Evolutionary conservation across 305 asterid species (phyloP).

Genomic region (Fraxinus angustifolia): DNA sequence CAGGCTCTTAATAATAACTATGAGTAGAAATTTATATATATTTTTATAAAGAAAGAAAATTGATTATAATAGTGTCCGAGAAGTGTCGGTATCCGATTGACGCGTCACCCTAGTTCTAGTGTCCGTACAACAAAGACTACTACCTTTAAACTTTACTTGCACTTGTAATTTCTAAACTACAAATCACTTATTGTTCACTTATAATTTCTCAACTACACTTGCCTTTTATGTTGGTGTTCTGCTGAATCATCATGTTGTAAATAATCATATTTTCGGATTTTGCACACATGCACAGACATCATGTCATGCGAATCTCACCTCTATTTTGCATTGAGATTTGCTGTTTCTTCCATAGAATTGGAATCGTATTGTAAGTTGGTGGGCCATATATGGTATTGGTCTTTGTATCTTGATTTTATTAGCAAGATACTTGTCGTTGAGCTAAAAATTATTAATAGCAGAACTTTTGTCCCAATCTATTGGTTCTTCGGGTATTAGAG

Average conservation of each 20-base stretch:
- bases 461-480: not conserved
- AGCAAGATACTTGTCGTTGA: not conserved
- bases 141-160: not conserved
- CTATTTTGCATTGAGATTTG: not conserved
- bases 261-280: not conserved
- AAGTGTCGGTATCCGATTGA: not conserved
- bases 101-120: not conserved
- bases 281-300: not conserved
- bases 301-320: not conserved
- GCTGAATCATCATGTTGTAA: not conserved
- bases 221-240: not conserved
- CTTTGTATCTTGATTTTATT: slow-evolving; percentile 7
- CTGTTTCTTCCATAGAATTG: not conserved
- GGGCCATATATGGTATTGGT: not conserved
- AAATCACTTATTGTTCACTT: not conserved
- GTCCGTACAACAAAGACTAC: not conserved
- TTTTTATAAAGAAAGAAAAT: not conserved
- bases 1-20: not conserved
- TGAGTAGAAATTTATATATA: not conserved
- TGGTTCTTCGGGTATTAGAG: not conserved
- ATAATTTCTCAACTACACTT: not conserved
- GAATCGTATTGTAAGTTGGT: not conserved
- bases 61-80: not conserved
- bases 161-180: not conserved
- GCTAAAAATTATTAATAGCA: not conserved